Evolutionary conservation across 805 yeast species (phyloP), one percentile per base, ranked within the genome.

Genomic region (Kodamaea jinghongensis): DNA sequence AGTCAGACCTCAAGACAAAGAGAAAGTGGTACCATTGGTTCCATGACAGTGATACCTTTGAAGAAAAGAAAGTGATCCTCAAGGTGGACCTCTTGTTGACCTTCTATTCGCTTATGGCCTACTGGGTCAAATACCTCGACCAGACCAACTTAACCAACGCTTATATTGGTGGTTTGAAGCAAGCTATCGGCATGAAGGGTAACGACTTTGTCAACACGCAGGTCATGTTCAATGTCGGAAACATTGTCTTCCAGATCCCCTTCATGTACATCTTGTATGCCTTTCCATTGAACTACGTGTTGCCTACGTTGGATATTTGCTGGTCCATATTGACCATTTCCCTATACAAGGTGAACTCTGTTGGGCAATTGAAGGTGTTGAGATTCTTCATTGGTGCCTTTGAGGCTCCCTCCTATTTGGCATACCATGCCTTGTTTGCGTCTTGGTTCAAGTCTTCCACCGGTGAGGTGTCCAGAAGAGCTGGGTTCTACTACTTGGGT

Each of bases 121-220:
- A 81, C 56, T 83, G 85, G 84, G 76, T 82, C 39, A 82, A 82
- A 54, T 76, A 78, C 39, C 61, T 83, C 35, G 88, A 83, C 52
- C 72, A 71, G 41, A 65, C 76, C 32, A 83, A 82, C 56, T 62
- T 78, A 41, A 73, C 71, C 44, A 79, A 81, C 51, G 88, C 88
- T 1, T 83, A 81, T 50, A 80, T 78, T 29, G 73, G 81, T 12
- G 83, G 86, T 14, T 69, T 83, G 76, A 59, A 71, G 43, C 79
- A 73, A 48, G 79, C 67, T 33, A 60, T 82, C 27, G 65, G 67
- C 4, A 72, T 84, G 73, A 51, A 67, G 39, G 86, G 85, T 9
- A 78, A 81, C 51, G 86, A 83, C 48, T 67, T 81, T 42, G 76
- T 78, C 36, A 64, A 79, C 47, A 72, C 81, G 4, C 81, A 78